Base-by-base conservation (phyloP, 495 filamentous ascomycete genomes). In the Aspergillus wentii region DNA sequence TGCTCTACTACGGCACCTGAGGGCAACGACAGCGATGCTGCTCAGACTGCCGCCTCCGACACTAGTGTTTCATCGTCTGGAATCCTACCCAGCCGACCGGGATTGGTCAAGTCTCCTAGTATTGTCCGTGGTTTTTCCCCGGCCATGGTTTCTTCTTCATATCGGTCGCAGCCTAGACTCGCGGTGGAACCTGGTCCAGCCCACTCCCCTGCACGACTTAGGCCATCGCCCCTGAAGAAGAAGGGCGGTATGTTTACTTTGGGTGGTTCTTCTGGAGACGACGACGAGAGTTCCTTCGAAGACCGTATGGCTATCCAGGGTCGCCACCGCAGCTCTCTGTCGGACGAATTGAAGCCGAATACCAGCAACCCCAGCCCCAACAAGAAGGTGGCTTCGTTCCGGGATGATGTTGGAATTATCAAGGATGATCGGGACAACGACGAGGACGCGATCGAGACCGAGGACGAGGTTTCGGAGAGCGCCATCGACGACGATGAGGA, bases 41-140 rank as follows among this genome's bases (percentile, higher is more conserved):
- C 56, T 16, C 53, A 63, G 15, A 38, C 55, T 7, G 55, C 56
- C 11, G 63, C 54, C 1, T 76, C 73, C 8, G 76, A 79, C 43
- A 75, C 77, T 4, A 69, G 77, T 49, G 68, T 72, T 44, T 67
- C 66, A 31, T 61, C 61, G 41, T 67, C 57, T 27, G 52, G 56
- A 29, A 53, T 69, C 7, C 51, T 61, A 37, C 40, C 56, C 21
- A 17, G 41, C 33, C 38, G 62, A 49, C 36, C 54, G 10, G 71
- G 71, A 34, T 49, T 75, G 49, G 79, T 74, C 52, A 76, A 72
- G 22, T 78, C 80, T 1, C 83, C 86, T 38, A 87, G 81, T 53
- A 73, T 96, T 31, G 80, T 94, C 37, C 81, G 86, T 40, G 92
- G 91, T 15, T 98, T 97, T 60, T 87, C 85, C 0, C 86, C 85